A percentile compares a stretch with the other conserved stretches of the same genome.
phyloP scores from a whole-genome alignment of 2,329 filamentous ascomycete genomes.

The Colletotrichum spinosum region DNA sequence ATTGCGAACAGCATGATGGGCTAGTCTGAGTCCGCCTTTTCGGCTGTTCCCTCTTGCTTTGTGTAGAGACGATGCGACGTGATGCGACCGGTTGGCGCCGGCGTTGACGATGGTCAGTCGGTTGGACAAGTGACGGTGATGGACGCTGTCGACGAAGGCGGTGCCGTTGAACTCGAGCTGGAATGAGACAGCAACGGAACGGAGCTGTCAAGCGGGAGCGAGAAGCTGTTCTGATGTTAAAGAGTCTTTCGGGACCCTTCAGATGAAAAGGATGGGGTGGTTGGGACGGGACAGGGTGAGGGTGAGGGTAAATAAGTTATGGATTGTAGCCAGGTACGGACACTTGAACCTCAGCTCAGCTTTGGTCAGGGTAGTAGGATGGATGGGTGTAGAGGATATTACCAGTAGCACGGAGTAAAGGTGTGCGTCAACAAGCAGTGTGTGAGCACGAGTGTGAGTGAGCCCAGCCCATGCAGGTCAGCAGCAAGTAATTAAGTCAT shows the following conservation, averaged over 20 bases:
- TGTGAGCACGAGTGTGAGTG: slow-evolving; percentile 1
- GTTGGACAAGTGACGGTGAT: not conserved
- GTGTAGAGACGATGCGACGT: not conserved
- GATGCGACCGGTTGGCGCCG: slow-evolving; percentile 2
- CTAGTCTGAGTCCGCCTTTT: not conserved
- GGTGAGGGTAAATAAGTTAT: slow-evolving; percentile 22
- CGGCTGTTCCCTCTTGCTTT: not conserved
- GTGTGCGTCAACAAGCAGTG: not conserved
- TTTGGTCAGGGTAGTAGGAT: too few relatives aligned
- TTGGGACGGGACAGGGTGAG: slow-evolving; percentile 27
- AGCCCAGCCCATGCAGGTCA: not conserved
- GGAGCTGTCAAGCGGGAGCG: slow-evolving; percentile 1
- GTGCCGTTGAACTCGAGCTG: slow-evolving; percentile 10
- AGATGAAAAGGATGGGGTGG: slow-evolving; percentile 25
- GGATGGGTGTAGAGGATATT: too few relatives aligned
- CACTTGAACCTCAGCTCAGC: not conserved
- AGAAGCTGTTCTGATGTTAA: not conserved
- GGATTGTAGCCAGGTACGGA: not conserved
- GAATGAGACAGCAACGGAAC: slow-evolving; percentile 1
- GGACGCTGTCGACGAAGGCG: slow-evolving; percentile 1
- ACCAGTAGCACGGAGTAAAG: too few relatives aligned
- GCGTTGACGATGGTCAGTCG: too few relatives aligned
- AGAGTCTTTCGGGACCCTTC: slow-evolving; percentile 3
- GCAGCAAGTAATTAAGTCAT: not conserved
- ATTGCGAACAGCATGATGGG: slow-evolving; percentile 71